Conservation (phyloP, 1,284 basidiomycete species). For the Tilletiaria anomala region DNA sequence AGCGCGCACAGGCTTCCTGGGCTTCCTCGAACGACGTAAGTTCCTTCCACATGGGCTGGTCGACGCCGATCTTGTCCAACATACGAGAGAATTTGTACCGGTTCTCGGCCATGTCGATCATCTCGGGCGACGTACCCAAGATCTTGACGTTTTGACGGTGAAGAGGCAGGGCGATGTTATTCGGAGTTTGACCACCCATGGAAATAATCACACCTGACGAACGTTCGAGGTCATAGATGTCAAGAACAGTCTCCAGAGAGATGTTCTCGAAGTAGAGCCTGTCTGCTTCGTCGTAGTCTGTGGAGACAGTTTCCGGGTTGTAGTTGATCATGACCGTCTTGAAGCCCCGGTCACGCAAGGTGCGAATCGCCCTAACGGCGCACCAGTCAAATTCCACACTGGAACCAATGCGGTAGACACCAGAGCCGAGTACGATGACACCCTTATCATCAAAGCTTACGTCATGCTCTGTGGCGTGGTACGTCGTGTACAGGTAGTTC, state of each 20-base stretch:
- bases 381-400: constrained; percentile 99
- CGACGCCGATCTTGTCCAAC: constrained; percentile 90
- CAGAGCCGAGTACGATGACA: constrained; percentile 92
- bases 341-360: constrained; percentile 79
- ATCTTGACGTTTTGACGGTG: constrained; percentile 95
- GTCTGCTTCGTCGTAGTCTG: constrained; percentile 98
- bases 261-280: constrained; percentile 98
- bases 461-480: constrained; percentile 88
- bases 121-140: constrained; percentile 88
- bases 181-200: constrained; percentile 97
- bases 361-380: constrained; percentile 89
- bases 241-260: constrained; percentile 84
- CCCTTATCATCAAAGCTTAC: constrained; percentile 76
- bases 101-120: constrained; percentile 99
- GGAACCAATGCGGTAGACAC: constrained; percentile 95
- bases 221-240: constrained; percentile 85
- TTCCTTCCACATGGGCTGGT: constrained; percentile 96
- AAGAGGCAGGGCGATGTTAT: constrained; percentile 89
- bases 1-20: constrained; percentile 41
- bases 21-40: constrained; percentile 82
- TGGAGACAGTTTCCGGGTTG: constrained; percentile 96
- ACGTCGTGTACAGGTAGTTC: constrained; percentile 96
- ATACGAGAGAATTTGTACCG: constrained; percentile 98
- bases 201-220: constrained; percentile 84
- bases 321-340: constrained; percentile 99